Evolutionary conservation across 2,329 filamentous ascomycete species (phyloP), one percentile per base, ranked within the genome.

Genomic region (Nannizziopsis barbatae): DNA sequence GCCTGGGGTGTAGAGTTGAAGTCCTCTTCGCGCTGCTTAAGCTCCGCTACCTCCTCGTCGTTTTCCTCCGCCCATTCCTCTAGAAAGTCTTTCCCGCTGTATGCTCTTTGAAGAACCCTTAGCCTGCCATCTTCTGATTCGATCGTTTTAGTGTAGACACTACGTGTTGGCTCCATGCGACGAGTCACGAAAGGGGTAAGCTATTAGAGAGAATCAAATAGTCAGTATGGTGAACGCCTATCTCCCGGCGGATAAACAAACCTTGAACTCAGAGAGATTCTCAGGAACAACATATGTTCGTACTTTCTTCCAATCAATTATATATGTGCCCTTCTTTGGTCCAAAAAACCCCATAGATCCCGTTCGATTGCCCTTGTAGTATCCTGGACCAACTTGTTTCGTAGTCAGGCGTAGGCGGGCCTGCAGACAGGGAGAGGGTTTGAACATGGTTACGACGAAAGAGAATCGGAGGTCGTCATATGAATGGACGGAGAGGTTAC

Each of bases 321-420:
- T 66, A 67, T 92, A 98, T 38, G 59, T 61, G 52, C 66, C 65
- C 53, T 63, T 65, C 51, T 63, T 63, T 45, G 35, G 45, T 44
- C 82, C 82, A 66, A 90, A 92, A 63, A 80, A 79, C 65, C 92
- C 92, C 80, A 93, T 88, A 37, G 84, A 80, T 1, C 92, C 92
- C 0, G 87, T 83, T 41, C 89, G 77, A 60, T 84, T 95, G 64
- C 92, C 92, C 75, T 96, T 96, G 80, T 98, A 98, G 79, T 83
- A 98, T 57, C 89, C 90, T 63, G 87, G 86, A 65, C 84, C 85
- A 64, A 90, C 83, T 68, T 92, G 83, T 71, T 98, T 98, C 57
- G 90, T 94, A 10, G 86, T 95, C 61, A 98, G 78, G 62, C 90
- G 87, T 67, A 87, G 77, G 50, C 78, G 76, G 64, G 80, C 73